Evolutionary conservation across 1,139 yeast genomes (phyloP), one percentile per base, ranked within the genome.

Genomic region (Pichia sp.): DNA sequence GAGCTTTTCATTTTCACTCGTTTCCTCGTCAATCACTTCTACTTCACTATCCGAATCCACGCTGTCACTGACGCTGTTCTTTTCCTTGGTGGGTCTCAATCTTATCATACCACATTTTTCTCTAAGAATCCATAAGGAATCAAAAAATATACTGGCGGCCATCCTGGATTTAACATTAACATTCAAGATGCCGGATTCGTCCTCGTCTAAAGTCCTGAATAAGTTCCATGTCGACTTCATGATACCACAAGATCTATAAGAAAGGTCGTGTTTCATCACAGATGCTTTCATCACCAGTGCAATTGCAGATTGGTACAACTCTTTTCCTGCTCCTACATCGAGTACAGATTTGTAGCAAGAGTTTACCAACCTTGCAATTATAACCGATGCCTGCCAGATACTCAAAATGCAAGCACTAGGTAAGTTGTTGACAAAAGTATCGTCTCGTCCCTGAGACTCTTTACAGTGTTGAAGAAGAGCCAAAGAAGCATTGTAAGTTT

Each of bases 151-250:
- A 54, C 95, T 86, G 0, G 96, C 97, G 5, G 96, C 81, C 95
- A 89, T 86, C 61, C 97, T 78, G 8, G 95, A 84, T 49, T 89
- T 77, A 11, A 90, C 85, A 2, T 79, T 78, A 13, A 90, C 82
- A 44, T 77, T 64, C 8, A 64, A 59, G 7, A 57, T 53, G 47
- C 62, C 54, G 1, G 64, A 53, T 26, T 64, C 63, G 13, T 75
- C 75, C 53, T 77, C 79, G 57, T 80, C 77, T 55, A 85, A 70
- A 1, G 81, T 75, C 54, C 83, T 80, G 69, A 87, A 87, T 58
- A 90, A 76, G 60, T 87, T 90, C 99, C 99, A 93, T 77, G 90
- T 85, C 64, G 90, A 90, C 63, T 88, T 81, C 93, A 93, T 89
- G 57, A 93, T 90, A 19, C 96, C 97, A 54, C 96, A 85, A 0